Percentiles rank a stretch among this genome's conserved stretches.
Conservation (phyloP, 1,139 yeast genomes). For the Hemisphaericaspora subhashii region DNA sequence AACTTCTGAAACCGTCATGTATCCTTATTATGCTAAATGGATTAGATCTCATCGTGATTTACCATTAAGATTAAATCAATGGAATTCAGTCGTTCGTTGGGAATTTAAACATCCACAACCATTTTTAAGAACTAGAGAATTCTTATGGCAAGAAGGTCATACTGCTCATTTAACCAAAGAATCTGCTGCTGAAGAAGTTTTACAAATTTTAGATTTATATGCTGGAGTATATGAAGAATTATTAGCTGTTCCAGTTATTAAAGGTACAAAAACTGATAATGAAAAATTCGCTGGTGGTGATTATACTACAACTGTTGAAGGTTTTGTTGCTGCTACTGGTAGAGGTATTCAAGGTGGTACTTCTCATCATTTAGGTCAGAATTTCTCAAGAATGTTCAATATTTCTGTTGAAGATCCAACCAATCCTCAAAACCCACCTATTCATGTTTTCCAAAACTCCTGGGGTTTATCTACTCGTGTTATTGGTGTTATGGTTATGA, state of each 20-base stretch:
- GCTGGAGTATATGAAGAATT: slow-evolving; percentile 83
- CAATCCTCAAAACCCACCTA: slow-evolving; percentile 81
- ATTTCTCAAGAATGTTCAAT: slow-evolving; percentile 98
- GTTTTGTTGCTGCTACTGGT: slow-evolving; percentile 96
- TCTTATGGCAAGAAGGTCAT: slow-evolving; percentile 99
- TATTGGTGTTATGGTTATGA: slow-evolving; percentile 99
- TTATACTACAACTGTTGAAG: slow-evolving; percentile 94
- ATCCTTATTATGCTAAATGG: slow-evolving; percentile 99
- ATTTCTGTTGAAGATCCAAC: slow-evolving; percentile 94
- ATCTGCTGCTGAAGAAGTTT: slow-evolving; percentile 81
- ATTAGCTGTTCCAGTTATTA: slow-evolving; percentile 95
- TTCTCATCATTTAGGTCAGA: slow-evolving; percentile 95
- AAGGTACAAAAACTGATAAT: slow-evolving; percentile 94
- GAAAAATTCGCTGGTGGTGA: slow-evolving; percentile 99
- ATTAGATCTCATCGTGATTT: slow-evolving; percentile 96
- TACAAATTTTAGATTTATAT: slow-evolving; percentile 83
- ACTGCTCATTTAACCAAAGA: slow-evolving; percentile 87
- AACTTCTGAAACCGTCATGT: slow-evolving; percentile 99
- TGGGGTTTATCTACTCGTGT: slow-evolving; percentile 99
- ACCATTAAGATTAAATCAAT: slow-evolving; percentile 94
- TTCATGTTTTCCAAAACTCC: slow-evolving; percentile 92
- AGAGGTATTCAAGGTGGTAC: slow-evolving; percentile 99
- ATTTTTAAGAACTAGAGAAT: slow-evolving; percentile 96
- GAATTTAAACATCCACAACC: slow-evolving; percentile 99
- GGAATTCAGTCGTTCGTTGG: slow-evolving; percentile 99